Conservation (phyloP, 2,329 filamentous ascomycete genomes). For the Cladosporium colombiae region DNA sequence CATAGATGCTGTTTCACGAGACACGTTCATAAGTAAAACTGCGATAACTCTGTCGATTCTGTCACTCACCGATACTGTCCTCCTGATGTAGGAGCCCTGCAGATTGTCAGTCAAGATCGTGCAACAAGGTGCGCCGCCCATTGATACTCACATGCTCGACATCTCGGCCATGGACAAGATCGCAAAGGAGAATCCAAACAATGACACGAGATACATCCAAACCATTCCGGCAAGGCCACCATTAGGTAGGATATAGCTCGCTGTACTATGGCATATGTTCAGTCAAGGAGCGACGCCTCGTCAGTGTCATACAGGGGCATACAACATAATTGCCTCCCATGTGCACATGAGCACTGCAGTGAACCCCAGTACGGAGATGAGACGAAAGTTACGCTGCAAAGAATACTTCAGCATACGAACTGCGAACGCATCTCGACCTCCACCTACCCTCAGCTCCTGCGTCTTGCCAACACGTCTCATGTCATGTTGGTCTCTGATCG, state of each 20-base stretch:
- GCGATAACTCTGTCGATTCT: neutral
- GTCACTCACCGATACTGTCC: conserved; percentile 19
- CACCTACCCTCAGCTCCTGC: conserved; percentile 17
- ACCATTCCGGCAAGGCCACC: conserved; percentile 37
- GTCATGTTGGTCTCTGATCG: conserved; percentile 16
- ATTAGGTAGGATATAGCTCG: conserved; percentile 30
- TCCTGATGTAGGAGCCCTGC: conserved; percentile 41
- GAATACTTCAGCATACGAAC: neutral
- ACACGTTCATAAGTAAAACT: neutral
- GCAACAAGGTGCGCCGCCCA: too few species aligned
- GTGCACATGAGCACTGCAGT: conserved; percentile 35
- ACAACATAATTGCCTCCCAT: conserved; percentile 28
- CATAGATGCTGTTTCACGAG: neutral
- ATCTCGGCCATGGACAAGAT: conserved; percentile 36
- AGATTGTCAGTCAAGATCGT: neutral
- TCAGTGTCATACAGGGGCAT: neutral
- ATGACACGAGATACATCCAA: conserved; percentile 37
- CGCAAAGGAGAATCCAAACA: conserved; percentile 36
- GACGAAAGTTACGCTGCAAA: conserved; percentile 28
- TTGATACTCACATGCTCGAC: conserved; percentile 18
- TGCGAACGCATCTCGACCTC: neutral
- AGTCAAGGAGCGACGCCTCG: neutral
- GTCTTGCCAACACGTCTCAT: conserved; percentile 21
- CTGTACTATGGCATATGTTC: conserved; percentile 19
- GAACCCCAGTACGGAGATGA: conserved; percentile 33